Percentiles rank a stretch among this genome's conserved stretches.
Evolutionary conservation across 2,329 filamentous ascomycete species (phyloP).

Genomic region (Botrytis sinoallii): DNA sequence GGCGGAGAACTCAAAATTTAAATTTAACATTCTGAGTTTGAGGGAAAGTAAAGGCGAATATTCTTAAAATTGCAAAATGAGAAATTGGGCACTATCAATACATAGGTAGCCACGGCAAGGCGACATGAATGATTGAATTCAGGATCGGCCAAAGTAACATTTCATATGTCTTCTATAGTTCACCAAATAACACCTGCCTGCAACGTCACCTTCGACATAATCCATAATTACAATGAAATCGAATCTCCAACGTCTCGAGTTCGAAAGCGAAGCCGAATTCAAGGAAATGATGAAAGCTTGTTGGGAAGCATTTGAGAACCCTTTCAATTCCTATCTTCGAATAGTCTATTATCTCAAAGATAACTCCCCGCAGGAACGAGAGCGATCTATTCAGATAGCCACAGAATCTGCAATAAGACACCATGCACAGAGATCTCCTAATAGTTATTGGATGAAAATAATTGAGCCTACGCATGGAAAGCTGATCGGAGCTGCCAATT

Average conservation of each 20-base stretch:
- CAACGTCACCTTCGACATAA: neutral
- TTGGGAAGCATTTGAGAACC: neutral
- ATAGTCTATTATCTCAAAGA: neutral
- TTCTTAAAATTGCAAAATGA: neutral
- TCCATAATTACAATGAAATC: neutral
- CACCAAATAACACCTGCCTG: neutral
- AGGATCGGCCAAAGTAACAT: neutral
- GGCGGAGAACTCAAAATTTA: neutral
- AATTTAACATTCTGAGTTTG: neutral
- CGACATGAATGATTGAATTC: neutral
- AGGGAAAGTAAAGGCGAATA: neutral
- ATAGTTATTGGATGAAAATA: constrained; percentile 10
- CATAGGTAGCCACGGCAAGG: neutral
- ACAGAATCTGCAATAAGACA: neutral
- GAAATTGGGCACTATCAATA: neutral
- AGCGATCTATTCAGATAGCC: neutral
- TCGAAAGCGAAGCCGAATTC: neutral
- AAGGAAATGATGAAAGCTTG: neutral
- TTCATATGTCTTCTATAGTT: neutral
- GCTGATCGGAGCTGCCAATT: neutral
- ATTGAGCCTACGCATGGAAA: neutral
- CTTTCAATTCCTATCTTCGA: neutral
- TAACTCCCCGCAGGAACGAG: neutral
- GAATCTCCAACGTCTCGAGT: neutral
- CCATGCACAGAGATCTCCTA: neutral